Evolutionary conservation across 2,329 filamentous ascomycete species (phyloP).

Genomic region (Paraphoma sp.): DNA sequence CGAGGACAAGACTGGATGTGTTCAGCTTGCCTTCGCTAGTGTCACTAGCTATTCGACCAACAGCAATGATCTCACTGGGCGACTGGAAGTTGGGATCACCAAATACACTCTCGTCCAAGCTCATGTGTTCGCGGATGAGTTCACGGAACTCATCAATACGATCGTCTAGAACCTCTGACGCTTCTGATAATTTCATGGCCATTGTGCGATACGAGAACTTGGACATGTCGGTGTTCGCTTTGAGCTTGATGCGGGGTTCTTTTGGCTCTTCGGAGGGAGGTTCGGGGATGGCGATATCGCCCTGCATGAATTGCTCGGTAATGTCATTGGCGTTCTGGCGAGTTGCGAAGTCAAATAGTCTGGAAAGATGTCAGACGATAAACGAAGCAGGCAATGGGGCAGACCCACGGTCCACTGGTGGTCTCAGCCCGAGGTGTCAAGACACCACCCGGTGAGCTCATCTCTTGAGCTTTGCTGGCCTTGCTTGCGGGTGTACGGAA

Average conservation of each 20-base stretch:
- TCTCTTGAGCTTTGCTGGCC: constrained; percentile 48
- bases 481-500: constrained; percentile 59
- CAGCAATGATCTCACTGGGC: constrained; percentile 84
- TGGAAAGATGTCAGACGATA: constrained; percentile 35
- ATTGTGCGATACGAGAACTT: constrained; percentile 92
- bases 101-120: constrained; percentile 79
- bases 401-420: constrained; percentile 49
- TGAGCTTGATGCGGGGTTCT: constrained; percentile 82
- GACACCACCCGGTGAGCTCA: constrained; percentile 58
- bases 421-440: constrained; percentile 42
- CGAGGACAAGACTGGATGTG: constrained; percentile 81
- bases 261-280: constrained; percentile 74
- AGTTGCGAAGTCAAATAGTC: constrained; percentile 73
- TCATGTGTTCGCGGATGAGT: constrained; percentile 76
- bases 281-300: constrained; percentile 71
- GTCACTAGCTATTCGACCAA: constrained; percentile 91
- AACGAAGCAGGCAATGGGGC: neutral
- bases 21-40: constrained; percentile 86
- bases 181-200: constrained; percentile 92
- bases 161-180: constrained; percentile 92
- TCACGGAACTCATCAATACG: constrained; percentile 87
- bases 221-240: constrained; percentile 84
- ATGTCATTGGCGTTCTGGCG: constrained; percentile 81
- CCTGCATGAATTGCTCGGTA: constrained; percentile 78
- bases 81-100: constrained; percentile 86